Evolutionary conservation across 768 basidiomycete genomes (phyloP).

Genomic region (Lactifluus echinatus): DNA sequence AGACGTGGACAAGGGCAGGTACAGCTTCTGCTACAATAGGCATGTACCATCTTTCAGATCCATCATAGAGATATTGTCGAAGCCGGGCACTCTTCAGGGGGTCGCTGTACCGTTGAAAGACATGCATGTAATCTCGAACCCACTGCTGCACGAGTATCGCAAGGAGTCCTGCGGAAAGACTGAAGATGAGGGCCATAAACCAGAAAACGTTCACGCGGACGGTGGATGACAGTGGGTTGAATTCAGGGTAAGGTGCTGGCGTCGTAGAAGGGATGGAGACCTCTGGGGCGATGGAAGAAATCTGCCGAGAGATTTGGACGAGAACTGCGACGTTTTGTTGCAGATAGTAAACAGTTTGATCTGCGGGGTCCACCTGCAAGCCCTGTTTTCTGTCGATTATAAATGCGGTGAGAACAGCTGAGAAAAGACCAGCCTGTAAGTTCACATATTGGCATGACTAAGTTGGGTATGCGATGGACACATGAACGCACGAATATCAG

Average conservation of each 20-base stretch:
- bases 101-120: slow-evolving; percentile 25
- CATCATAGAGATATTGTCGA: slow-evolving; percentile 31
- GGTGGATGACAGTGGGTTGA: slow-evolving; percentile 25
- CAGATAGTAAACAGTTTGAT: neutral
- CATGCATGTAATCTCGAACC: slow-evolving; percentile 29
- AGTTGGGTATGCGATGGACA: neutral
- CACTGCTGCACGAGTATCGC: too few relatives aligned
- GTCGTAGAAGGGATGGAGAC: neutral
- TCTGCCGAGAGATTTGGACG: slow-evolving; percentile 1
- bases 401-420: neutral
- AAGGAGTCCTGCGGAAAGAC: slow-evolving; percentile 33
- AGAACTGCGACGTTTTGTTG: neutral
- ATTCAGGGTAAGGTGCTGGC: neutral
- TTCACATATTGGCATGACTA: neutral
- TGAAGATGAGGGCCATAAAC: too few relatives aligned
- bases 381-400: neutral
- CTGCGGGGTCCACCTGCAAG: neutral
- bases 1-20: slow-evolving; percentile 40
- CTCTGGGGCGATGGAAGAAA: neutral
- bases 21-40: slow-evolving; percentile 34
- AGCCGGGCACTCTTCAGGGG: slow-evolving; percentile 31
- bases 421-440: neutral
- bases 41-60: slow-evolving; percentile 34
- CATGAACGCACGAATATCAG: slow-evolving; percentile 30
- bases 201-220: slow-evolving; percentile 32